phyloP scores from a whole-genome alignment of 2,329 filamentous ascomycete genomes.

The Ascomycota sp. region DNA sequence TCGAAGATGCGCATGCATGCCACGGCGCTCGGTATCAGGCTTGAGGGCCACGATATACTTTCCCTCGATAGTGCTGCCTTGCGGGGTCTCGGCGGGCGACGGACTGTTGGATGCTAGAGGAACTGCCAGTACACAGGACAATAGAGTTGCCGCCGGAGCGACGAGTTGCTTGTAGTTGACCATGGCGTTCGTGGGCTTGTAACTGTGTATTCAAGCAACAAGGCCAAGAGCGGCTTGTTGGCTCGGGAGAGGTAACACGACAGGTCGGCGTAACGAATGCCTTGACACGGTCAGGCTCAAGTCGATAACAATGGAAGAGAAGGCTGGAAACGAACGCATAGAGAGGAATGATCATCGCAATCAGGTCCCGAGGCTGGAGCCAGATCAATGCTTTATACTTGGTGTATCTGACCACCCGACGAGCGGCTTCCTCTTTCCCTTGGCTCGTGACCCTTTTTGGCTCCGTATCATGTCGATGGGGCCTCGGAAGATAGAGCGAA shows the following conservation, averaged over 20 bases:
- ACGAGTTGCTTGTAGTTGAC: constrained; percentile 10
- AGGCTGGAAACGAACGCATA: neutral
- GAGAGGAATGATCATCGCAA: neutral
- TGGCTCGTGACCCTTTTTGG: neutral
- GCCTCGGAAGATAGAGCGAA: no score
- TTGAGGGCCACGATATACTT: constrained; percentile 43
- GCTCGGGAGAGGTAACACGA: no score
- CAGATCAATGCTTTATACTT: constrained; percentile 1
- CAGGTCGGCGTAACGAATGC: no score
- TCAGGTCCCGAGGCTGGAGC: no score
- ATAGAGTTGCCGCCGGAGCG: constrained; percentile 7
- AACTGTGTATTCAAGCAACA: no score
- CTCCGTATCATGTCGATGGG: no score
- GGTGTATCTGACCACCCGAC: neutral
- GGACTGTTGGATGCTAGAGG: constrained; percentile 5
- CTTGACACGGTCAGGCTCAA: no score
- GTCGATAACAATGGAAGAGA: neutral
- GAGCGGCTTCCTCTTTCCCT: neutral
- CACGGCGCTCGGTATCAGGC: constrained; percentile 19
- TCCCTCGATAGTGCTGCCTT: constrained; percentile 11
- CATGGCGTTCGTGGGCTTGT: no score
- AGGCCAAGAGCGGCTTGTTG: no score
- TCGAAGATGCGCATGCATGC: constrained; percentile 23
- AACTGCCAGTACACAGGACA: constrained; percentile 5
- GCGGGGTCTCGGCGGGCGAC: neutral